These are phyloP conservation scores for Pichia kluyveri DNA, from an alignment of 805 yeast genomes.

Conservation along the genomic window DNA sequence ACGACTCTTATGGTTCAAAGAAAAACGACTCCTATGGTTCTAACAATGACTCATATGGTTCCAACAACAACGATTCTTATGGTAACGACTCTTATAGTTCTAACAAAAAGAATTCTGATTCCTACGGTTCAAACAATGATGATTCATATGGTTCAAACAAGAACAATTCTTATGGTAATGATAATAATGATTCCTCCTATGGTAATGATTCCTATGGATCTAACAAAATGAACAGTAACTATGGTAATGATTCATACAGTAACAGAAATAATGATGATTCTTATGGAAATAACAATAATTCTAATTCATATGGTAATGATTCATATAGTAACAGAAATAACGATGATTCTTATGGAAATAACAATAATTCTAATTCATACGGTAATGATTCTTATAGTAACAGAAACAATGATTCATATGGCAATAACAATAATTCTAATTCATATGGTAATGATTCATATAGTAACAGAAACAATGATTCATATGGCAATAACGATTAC, in stretches of 20 bases:
- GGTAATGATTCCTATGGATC: conserved; percentile 22
- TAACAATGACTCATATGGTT: conserved; percentile 18
- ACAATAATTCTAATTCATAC: too few relatives aligned
- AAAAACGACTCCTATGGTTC: conserved; percentile 6
- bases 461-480: neutral
- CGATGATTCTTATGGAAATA: too few relatives aligned
- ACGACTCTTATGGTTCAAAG: conserved; percentile 13
- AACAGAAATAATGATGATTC: too few relatives aligned
- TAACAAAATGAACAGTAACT: conserved; percentile 2
- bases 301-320: too few relatives aligned
- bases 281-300: too few relatives aligned
- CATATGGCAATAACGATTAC: conserved; percentile 11
- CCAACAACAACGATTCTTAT: conserved; percentile 7
- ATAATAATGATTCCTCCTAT: conserved; percentile 10
- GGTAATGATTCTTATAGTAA: too few relatives aligned
- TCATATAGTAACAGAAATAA: too few relatives aligned
- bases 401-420: too few relatives aligned
- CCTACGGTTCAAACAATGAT: conserved; percentile 14
- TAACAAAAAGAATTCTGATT: conserved; percentile 17
- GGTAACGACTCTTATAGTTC: conserved; percentile 24
- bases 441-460: too few relatives aligned
- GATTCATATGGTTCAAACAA: conserved; percentile 13
- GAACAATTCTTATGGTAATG: conserved; percentile 3
- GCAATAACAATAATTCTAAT: too few relatives aligned
- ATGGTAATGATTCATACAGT: too few relatives aligned